Base-by-base conservation (phyloP, 139 green algal species). In the Yamagishiella unicocca region DNA sequence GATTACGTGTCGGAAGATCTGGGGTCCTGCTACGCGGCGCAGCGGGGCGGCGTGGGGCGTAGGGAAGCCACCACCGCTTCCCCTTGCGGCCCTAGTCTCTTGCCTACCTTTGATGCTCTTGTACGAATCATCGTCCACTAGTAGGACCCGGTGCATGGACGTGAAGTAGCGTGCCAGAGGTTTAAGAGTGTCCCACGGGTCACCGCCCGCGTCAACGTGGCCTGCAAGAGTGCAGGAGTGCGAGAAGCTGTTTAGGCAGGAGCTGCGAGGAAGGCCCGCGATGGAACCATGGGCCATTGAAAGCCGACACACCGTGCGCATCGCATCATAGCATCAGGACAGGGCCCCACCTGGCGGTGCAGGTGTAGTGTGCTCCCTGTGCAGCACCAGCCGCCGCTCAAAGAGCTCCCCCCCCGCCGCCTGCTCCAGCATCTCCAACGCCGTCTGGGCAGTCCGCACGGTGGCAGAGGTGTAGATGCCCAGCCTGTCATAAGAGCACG, bases 111-210 rank as follows among this genome's bases (percentile, higher is more conserved):
- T 4, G 17, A 77, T 68, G 31, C 55, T 73, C 71, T 90, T 90
- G 71, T 90, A 86, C 6, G 27, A n/a, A 40, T 90, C 87, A 45
- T 90, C 87, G 53, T 91, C 87, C 50, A 91, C 74, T 31, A 91
- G 81, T 38, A 86, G 29, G 66, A 91, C 62, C 0, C 83, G 84
- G n/a, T 76, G 22, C 40, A 91, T 40, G 21, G 50, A 33, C 0
- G 29, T n/a, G 53, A 93, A 93, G 68, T 85, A 90, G 27, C 55
- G 70, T 29, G 33, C 76, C 46, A 93, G 78, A 12, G 90, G 90
- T 77, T 93, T 93, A 29, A 89, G 31, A 1, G 90, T 92, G 76
- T 93, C 90, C 87, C 87, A 93, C 0, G 76, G 35, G 55, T 93
- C 77, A 33, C 89, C 84, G 9, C 79, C 89, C 4, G 55, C 66